Evolutionary conservation across 768 basidiomycete species (phyloP), one percentile per base, ranked within the genome.

Genomic region (Inosperma sp.): DNA sequence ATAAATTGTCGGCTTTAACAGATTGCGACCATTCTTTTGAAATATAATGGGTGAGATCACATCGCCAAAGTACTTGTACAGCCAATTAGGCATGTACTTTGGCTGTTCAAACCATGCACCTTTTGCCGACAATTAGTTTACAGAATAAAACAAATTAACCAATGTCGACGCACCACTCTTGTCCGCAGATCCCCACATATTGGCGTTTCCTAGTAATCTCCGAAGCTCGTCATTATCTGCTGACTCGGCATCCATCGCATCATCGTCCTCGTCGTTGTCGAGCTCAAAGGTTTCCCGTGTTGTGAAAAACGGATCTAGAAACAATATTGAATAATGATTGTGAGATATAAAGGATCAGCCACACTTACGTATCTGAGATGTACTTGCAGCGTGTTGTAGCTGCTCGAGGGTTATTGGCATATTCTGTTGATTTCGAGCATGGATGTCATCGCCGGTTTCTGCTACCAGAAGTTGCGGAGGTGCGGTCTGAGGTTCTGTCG

Each of bases 1-100:
- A 33, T 34, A 52, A n/a, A 19, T 29, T n/a, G 1, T 0, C 0
- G 43, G 50, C 34, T 31, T 30, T 14, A 19, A 7, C 22, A 52
- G 44, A 3, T 44, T 10, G 13, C 17, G 14, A 26, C 37, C 43
- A 6, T 37, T 27, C 44, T n/a, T 52, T 46, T 26, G 30, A 33
- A 34, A 35, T 5, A 52, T 19, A 7, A 52, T 1, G 0, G 51
- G 42, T 4, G 25, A 17, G 14, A 52, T 47, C 10, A 12, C 30
- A 26, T 52, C 31, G 9, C 34, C 26, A 5, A 52, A 52, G 7
- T 47, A 52, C 17, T 48, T 36, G 45, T 52, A 52, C 27, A 46
- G 29, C 51, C 51, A 52, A 47, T 48, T 22, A 12, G 51, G 45
- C 51, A 52, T 52, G 10, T 46, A 47, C 27, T 30, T 21, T 6